A percentile compares a stretch with the other conserved stretches of the same genome.
Evolutionary conservation across 163 green algal genomes (phyloP).

Genomic region (Chlorella variabilis): DNA sequence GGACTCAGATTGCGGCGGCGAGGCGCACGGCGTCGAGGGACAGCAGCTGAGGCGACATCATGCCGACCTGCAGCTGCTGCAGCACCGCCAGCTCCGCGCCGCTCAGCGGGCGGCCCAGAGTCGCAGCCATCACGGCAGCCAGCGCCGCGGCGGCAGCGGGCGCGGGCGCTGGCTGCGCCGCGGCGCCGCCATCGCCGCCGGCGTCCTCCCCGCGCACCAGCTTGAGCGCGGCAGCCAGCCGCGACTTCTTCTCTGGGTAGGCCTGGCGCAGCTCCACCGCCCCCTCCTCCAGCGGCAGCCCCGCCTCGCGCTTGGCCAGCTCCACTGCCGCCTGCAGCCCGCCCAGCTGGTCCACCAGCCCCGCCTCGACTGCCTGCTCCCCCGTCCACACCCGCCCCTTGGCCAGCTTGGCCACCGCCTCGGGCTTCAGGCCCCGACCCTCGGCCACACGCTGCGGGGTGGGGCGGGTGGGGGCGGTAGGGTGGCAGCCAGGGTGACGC

Average conservation of each 20-base stretch:
- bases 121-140: background rate
- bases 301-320: slow-evolving; percentile 73
- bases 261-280: slow-evolving; percentile 64
- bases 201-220: background rate
- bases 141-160: background rate
- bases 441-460: slow-evolving; percentile 78
- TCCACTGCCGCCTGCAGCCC: slow-evolving; percentile 75
- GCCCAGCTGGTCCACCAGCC: slow-evolving; percentile 87
- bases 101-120: slow-evolving; percentile 5
- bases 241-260: slow-evolving; percentile 38
- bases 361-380: slow-evolving; percentile 58
- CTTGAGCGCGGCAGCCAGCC: slow-evolving; percentile 36
- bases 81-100: background rate
- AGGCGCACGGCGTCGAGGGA: background rate
- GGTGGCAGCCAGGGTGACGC: too few relatives aligned
- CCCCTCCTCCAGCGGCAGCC: slow-evolving; percentile 45
- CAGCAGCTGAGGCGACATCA: slow-evolving; percentile 8
- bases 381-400: slow-evolving; percentile 92
- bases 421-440: slow-evolving; percentile 69
- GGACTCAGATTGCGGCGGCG: background rate
- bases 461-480: background rate
- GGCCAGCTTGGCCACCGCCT: slow-evolving; percentile 76
- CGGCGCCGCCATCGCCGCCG: background rate
- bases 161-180: too few relatives aligned
- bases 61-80: background rate